Evolutionary conservation across 371 early-diverging fungal genomes (phyloP).

Genomic region (Rhizomucor miehei): DNA sequence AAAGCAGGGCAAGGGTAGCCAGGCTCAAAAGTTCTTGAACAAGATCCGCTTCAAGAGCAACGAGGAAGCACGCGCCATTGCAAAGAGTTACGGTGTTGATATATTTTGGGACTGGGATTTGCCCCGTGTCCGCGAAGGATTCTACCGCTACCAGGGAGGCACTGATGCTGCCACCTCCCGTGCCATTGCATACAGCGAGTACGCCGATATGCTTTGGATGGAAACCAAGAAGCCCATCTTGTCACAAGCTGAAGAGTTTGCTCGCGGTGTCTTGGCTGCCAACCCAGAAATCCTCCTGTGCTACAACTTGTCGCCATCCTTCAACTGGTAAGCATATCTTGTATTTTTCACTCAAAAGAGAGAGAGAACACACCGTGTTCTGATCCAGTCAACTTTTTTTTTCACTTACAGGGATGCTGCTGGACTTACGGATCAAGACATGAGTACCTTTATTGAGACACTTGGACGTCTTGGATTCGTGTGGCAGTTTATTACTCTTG

Average conservation of each 20-base stretch:
- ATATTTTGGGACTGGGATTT: conserved; percentile 92
- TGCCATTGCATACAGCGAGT: conserved; percentile 87
- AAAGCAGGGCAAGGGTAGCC: conserved; percentile 42
- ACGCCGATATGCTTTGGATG: conserved; percentile 98
- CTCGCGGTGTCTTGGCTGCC: conserved; percentile 72
- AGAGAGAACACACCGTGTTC: too few species aligned
- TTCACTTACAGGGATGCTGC: conserved; percentile 65
- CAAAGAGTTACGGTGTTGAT: conserved; percentile 79
- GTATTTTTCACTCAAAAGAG: conserved; percentile 3
- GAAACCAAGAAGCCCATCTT: conserved; percentile 94
- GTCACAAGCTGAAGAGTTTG: conserved; percentile 90
- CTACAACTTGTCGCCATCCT: conserved; percentile 97
- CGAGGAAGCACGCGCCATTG: conserved; percentile 78
- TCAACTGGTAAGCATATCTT: conserved; percentile 86
- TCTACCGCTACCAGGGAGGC: conserved; percentile 94
- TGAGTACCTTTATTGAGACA: conserved; percentile 76
- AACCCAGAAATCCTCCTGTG: conserved; percentile 72
- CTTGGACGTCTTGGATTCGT: conserved; percentile 92
- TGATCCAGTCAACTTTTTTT: conserved; percentile 2
- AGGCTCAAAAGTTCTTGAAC: conserved; percentile 51
- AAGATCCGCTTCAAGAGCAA: conserved; percentile 72
- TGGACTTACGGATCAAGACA: conserved; percentile 89
- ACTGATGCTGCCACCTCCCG: conserved; percentile 90
- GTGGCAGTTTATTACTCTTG: conserved; percentile 98
- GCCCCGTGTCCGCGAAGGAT: conserved; percentile 94